Percentiles rank a stretch among this genome's conserved stretches.
Evolutionary conservation across 306 rosid species (phyloP).

Genomic region (Cucumis cinereus): DNA sequence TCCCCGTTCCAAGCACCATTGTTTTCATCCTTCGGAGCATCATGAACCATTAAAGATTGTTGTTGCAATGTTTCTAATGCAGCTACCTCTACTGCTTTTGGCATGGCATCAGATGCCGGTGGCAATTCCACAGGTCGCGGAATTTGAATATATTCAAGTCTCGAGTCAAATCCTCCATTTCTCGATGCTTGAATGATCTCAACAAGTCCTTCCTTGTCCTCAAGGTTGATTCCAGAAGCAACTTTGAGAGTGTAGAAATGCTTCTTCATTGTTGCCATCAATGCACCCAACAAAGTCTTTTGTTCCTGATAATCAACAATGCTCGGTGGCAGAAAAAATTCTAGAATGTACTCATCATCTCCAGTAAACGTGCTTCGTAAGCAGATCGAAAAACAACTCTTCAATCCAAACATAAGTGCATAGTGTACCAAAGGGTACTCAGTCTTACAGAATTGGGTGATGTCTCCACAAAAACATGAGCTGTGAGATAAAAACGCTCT

Average conservation of each 20-base stretch:
- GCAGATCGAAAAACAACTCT: conserved; percentile 66
- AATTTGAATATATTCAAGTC: conserved; percentile 37
- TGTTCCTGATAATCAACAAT: conserved; percentile 38
- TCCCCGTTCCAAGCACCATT: conserved; percentile 20
- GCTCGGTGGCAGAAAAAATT: conserved; percentile 62
- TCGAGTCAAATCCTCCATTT: conserved; percentile 28
- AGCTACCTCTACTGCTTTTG: conserved; percentile 24
- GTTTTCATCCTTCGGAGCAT: conserved; percentile 20
- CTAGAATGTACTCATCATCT: conserved; percentile 64
- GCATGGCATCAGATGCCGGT: conserved; percentile 21
- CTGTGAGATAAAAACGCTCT: conserved; percentile 54
- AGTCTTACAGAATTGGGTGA: conserved; percentile 63
- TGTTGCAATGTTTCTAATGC: conserved; percentile 27
- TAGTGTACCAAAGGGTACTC: conserved; percentile 82
- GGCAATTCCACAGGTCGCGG: conserved; percentile 19
- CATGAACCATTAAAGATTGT: conserved; percentile 19
- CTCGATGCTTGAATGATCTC: conserved; percentile 47
- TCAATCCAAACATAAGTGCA: conserved; percentile 65
- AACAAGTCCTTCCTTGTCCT: conserved; percentile 26
- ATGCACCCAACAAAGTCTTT: conserved; percentile 39
- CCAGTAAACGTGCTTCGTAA: conserved; percentile 61
- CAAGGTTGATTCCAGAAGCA: conserved; percentile 54
- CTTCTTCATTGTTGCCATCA: conserved; percentile 60
- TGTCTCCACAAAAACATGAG: conserved; percentile 55
- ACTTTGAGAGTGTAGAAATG: conserved; percentile 62